phyloP scores from a whole-genome alignment of 1,284 basidiomycete species.

The Cystobasidiaceae sp. region DNA sequence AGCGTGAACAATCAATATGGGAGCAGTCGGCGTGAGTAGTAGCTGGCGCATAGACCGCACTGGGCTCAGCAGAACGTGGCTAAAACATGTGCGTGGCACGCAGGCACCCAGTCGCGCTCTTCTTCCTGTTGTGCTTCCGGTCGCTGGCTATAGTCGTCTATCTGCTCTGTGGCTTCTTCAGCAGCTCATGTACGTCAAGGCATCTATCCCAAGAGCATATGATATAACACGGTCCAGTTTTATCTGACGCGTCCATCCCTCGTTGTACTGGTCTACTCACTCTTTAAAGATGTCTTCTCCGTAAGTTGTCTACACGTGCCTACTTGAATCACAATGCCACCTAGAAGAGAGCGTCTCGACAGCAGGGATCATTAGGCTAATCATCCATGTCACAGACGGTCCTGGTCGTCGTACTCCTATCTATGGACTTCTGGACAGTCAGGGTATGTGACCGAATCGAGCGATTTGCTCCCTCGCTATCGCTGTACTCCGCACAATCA shows the following conservation, averaged over 20 bases:
- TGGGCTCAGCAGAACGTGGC: too few species aligned
- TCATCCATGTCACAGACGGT: constrained; percentile 75
- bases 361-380: constrained; percentile 78
- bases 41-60: too few species aligned
- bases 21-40: constrained; percentile 29
- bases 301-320: too few species aligned
- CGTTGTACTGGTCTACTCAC: neutral
- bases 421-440: constrained; percentile 96
- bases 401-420: constrained; percentile 78
- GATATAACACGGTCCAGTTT: too few species aligned
- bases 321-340: too few species aligned
- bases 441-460: constrained; percentile 60
- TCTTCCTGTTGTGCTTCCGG: constrained; percentile 80
- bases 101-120: constrained; percentile 68
- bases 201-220: too few species aligned
- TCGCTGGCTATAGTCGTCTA: constrained; percentile 78
- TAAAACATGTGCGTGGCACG: neutral
- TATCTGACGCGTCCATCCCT: too few species aligned
- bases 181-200: constrained; percentile 62
- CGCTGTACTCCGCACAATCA: neutral
- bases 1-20: constrained; percentile 28
- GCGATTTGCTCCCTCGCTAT: too few species aligned
- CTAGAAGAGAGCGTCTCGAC: constrained; percentile 2
- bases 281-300: constrained; percentile 33
- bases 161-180: constrained; percentile 76